Evolutionary conservation across 2,329 filamentous ascomycete genomes (phyloP).

Genomic region (Epichloe gansuensis): DNA sequence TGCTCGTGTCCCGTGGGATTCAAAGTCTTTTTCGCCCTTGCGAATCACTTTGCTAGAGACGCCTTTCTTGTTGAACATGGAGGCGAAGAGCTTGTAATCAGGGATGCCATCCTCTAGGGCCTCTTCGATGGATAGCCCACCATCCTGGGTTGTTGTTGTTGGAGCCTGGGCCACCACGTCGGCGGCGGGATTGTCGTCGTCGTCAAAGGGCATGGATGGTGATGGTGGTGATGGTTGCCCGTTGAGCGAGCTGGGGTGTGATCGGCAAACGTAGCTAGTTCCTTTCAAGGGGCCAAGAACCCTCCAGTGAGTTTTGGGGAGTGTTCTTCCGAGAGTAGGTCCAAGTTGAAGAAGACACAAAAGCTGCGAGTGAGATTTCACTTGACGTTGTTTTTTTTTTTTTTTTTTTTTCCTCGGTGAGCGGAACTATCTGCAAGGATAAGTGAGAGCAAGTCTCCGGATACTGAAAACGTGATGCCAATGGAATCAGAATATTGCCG

Average conservation of each 20-base stretch:
- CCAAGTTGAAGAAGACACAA: not conserved
- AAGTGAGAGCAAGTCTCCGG: too few species aligned
- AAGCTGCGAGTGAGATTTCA: not conserved
- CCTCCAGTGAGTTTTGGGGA: not conserved
- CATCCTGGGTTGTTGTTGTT: constrained; percentile 16
- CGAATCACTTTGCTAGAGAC: constrained; percentile 58
- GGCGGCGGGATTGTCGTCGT: constrained; percentile 28
- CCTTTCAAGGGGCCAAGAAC: not conserved
- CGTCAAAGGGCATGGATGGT: constrained; percentile 28
- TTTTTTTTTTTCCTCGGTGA: not conserved
- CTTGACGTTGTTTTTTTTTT: not conserved
- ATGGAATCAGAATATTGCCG: not conserved
- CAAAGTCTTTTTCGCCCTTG: constrained; percentile 94
- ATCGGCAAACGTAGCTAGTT: not conserved
- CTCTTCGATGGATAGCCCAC: constrained; percentile 32
- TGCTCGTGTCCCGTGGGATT: constrained; percentile 74
- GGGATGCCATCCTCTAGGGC: constrained; percentile 69
- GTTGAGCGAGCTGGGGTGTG: not conserved
- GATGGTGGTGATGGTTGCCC: not conserved
- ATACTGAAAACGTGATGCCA: too few species aligned
- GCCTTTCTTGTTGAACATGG: constrained; percentile 38
- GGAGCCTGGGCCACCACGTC: constrained; percentile 8
- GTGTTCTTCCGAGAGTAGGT: not conserved
- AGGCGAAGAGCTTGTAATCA: constrained; percentile 66
- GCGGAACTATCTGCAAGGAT: too few species aligned